phyloP scores from a whole-genome alignment of 192 early-diverging fungal species.

The Podila epigama region DNA sequence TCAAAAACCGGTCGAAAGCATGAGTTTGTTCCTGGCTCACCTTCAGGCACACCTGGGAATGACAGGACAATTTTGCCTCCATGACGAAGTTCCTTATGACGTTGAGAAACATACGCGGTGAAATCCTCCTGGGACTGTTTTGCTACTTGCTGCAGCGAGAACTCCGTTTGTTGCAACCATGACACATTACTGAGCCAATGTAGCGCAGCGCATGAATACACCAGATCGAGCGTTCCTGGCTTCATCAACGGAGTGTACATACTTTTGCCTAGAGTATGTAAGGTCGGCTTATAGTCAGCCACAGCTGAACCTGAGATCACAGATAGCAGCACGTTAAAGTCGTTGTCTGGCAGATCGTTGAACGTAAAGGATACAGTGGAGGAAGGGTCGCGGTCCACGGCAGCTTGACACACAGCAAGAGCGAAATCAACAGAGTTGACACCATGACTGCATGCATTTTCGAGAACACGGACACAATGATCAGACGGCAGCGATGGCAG shows the following conservation, averaged over 20 bases:
- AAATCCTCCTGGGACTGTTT: neutral
- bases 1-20: constrained; percentile 1
- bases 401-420: constrained; percentile 6
- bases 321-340: neutral
- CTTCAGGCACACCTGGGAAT: constrained; percentile 7
- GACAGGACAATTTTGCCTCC: constrained; percentile 7
- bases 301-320: constrained; percentile 1
- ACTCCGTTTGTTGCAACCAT: neutral
- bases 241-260: constrained; percentile 6
- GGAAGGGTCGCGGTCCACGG: neutral
- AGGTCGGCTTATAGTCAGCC: neutral
- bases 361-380: neutral
- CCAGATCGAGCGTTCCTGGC: constrained; percentile 7
- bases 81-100: neutral
- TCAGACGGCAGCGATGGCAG: neutral
- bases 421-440: constrained; percentile 7
- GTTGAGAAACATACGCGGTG: constrained; percentile 4
- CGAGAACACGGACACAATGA: constrained; percentile 4
- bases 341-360: constrained; percentile 8
- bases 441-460: constrained; percentile 5
- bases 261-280: constrained; percentile 10
- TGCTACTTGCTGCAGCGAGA: neutral
- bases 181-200: constrained; percentile 1
- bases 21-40: constrained; percentile 1
- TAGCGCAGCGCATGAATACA: constrained; percentile 4